Base-by-base conservation (phyloP, 352 stramenopile genomes). In the Globisporangium spiculum region DNA sequence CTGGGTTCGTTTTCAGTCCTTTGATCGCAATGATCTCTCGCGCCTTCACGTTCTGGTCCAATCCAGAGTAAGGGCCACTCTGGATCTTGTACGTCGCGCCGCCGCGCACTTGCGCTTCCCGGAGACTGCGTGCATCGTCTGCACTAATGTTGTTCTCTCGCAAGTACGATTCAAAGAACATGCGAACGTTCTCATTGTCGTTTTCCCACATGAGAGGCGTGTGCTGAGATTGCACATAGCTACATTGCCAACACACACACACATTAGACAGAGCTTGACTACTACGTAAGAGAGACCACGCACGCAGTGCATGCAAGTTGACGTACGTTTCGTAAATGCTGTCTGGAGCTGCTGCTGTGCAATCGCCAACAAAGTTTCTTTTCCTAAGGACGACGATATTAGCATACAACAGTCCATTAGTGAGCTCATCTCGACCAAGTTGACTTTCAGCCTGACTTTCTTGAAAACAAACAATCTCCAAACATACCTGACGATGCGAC, bases 1-100 rank as follows among this genome's bases (percentile, higher is more conserved):
- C 84, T 5, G 72, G 52, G 22, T 86, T 82, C 0, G 79, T 93
- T 65, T 89, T 89, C 5, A 96, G 76, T 59, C 90, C 90, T 38
- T 94, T 94, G 9, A 67, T 24, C 0, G 83, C 82, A 1, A 94
- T 84, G 12, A 96, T 76, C 46, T 91, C 81, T 2, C 86, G 88
- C 18, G 83, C 86, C 48, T 93, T 94, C 18, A 93, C 80, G 53
- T 80, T 80, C 64, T 94, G 88, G n/a, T 96, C 88, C 4, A 96
- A 74, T 6, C 88, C 88, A 3, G 85, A 68, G 52, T 94, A 96
- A 12, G 84, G 75, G 1, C 88, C 88, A 50, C 70, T 64, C 72
- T 93, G 85, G 9, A 96, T 75, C 63, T 92, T 94, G 66, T 92
- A 94, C 6, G 88, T 94, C 18, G 86, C 88, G 20, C 86, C 86